Percentiles rank a stretch among this genome's conserved stretches.
These are phyloP conservation scores for Hsuehochloa calcarea DNA, from an alignment of 176 grass and related monocot species.

Conservation along the genomic window DNA sequence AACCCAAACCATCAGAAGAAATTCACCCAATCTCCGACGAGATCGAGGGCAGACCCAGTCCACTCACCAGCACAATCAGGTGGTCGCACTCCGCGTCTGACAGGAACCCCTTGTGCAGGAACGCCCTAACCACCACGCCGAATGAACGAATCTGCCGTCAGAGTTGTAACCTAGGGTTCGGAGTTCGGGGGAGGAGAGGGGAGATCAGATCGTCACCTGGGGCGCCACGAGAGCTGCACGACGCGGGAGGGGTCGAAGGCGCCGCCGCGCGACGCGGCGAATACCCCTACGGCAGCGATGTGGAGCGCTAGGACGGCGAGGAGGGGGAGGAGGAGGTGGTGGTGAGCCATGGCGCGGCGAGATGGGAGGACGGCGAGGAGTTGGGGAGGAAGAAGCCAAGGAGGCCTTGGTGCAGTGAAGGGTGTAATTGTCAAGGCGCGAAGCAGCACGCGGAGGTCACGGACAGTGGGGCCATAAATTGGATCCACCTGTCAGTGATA, in stretches of 20 bases:
- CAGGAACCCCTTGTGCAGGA: conserved; percentile 85
- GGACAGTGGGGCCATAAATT: neutral
- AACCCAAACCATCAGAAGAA: neutral
- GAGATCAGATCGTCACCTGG: conserved; percentile 55
- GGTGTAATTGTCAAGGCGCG: neutral
- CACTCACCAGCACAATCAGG: conserved; percentile 67
- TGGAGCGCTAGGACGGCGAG: conserved; percentile 20
- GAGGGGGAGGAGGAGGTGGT: conserved; percentile 23
- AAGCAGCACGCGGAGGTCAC: no score
- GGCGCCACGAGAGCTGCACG: conserved; percentile 78
- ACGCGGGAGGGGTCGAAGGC: conserved; percentile 64
- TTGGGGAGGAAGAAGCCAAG: neutral
- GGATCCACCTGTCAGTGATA: neutral
- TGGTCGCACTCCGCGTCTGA: conserved; percentile 73
- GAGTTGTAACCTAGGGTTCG: neutral
- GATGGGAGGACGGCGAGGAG: neutral
- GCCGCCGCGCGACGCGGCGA: neutral
- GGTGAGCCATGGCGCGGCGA: conserved; percentile 38
- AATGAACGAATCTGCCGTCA: conserved; percentile 1
- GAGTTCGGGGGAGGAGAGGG: no score
- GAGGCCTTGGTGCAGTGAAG: neutral
- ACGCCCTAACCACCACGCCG: conserved; percentile 43
- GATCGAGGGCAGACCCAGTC: neutral
- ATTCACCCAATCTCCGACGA: neutral
- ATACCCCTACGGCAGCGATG: neutral